These are phyloP conservation scores for Stachybotrys elegans DNA, from an alignment of 2,329 filamentous ascomycete species.

Conservation along the genomic window DNA sequence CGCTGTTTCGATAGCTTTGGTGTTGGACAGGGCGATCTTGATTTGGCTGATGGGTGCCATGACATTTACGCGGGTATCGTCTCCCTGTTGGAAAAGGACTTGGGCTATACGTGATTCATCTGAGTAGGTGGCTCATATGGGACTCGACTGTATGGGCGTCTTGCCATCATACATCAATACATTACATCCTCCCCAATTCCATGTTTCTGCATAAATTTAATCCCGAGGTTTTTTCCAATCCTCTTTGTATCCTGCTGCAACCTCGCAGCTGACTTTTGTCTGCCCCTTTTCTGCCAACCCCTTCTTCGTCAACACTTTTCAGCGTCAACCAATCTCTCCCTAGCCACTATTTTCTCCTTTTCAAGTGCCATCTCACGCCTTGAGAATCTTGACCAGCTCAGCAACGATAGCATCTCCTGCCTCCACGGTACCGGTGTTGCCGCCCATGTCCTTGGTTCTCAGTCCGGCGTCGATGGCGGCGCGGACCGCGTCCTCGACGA, in stretches of 20 bases:
- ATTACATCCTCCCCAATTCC: not conserved
- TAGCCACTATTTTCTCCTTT: not conserved
- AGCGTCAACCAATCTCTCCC: not conserved
- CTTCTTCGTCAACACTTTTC: too few relatives aligned
- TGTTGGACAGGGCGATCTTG: too few relatives aligned
- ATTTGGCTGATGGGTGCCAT: too few relatives aligned
- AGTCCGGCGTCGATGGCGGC: conserved; percentile 72
- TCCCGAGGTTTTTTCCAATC: not conserved
- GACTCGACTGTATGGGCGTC: too few relatives aligned
- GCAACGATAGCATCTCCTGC: conserved; percentile 70
- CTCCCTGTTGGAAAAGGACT: too few relatives aligned
- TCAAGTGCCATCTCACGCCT: conserved; percentile 9
- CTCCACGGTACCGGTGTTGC: conserved; percentile 63
- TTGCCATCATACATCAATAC: too few relatives aligned
- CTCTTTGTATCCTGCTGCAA: not conserved
- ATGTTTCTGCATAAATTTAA: not conserved
- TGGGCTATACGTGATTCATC: too few relatives aligned
- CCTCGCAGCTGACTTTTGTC: not conserved
- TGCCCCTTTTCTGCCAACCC: too few relatives aligned
- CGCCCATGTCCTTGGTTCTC: conserved; percentile 78
- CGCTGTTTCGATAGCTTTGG: too few relatives aligned
- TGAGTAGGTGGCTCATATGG: too few relatives aligned
- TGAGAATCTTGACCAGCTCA: conserved; percentile 12
- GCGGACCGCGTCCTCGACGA: conserved; percentile 74
- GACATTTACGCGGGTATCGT: too few relatives aligned